Conservation (phyloP, 2,329 filamentous ascomycete genomes). For the Pestalotiopsis sp. region DNA sequence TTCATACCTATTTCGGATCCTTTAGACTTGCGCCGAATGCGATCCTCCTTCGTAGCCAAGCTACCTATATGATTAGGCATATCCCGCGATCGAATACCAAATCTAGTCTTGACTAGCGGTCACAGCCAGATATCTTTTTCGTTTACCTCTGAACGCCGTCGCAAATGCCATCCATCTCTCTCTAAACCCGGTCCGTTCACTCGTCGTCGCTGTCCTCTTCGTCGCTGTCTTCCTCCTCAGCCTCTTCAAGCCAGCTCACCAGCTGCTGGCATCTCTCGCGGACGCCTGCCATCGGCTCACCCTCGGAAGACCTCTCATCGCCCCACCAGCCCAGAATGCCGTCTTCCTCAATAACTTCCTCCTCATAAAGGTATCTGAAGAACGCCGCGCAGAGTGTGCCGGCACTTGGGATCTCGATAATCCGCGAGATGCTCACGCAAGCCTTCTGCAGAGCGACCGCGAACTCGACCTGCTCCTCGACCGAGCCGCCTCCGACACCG, state of each 20-base stretch:
- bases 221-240: constrained; percentile 71
- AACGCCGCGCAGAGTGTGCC: constrained; percentile 74
- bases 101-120: not conserved
- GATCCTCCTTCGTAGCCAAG: too few relatives aligned
- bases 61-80: too few relatives aligned
- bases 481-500: constrained; percentile 65
- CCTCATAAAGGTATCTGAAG: constrained; percentile 81
- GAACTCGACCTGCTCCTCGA: constrained; percentile 83
- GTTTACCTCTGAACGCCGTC: not conserved
- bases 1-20: too few relatives aligned
- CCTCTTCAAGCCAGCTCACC: constrained; percentile 83
- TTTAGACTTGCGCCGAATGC: too few relatives aligned
- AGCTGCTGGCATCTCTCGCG: constrained; percentile 75
- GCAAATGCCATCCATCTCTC: constrained; percentile 2
- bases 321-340: constrained; percentile 89
- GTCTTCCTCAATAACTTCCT: constrained; percentile 87
- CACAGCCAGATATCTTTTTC: not conserved
- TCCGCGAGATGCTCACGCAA: constrained; percentile 65
- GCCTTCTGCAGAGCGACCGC: constrained; percentile 81
- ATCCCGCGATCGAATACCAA: too few relatives aligned
- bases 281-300: constrained; percentile 69
- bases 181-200: not conserved
- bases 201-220: constrained; percentile 49
- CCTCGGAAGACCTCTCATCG: constrained; percentile 67
- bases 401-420: constrained; percentile 50